These are phyloP conservation scores for Lipomyces spencermartinsiae DNA, from an alignment of 805 yeast species.

Conservation along the genomic window DNA sequence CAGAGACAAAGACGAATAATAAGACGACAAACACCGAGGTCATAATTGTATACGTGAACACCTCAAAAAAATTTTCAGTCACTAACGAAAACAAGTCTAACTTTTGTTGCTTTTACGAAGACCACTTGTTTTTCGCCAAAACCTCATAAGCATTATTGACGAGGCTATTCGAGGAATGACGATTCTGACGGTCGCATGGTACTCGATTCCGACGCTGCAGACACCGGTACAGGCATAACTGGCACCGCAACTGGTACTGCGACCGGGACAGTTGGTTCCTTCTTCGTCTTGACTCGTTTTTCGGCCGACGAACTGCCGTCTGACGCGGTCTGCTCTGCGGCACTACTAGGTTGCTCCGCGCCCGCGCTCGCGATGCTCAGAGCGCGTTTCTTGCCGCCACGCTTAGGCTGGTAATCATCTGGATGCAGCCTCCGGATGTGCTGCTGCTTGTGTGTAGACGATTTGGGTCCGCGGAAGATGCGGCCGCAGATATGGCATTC, in stretches of 20 bases:
- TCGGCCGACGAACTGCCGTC: conserved; percentile 1
- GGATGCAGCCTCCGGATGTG: conserved; percentile 57
- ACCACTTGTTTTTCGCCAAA: background rate
- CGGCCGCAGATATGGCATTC: conserved; percentile 54
- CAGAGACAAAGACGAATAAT: background rate
- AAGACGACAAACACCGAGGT: background rate
- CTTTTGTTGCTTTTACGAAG: background rate
- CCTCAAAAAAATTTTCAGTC: background rate
- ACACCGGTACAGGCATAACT: background rate
- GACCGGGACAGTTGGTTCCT: background rate
- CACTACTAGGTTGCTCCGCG: conserved; percentile 5
- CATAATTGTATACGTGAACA: conserved; percentile 1
- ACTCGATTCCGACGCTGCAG: background rate
- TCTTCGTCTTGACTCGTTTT: conserved; percentile 2
- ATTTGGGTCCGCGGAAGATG: conserved; percentile 54
- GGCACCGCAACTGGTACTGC: background rate
- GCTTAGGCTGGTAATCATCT: conserved; percentile 53
- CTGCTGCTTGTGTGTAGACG: conserved; percentile 57
- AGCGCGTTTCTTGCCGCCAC: conserved; percentile 52
- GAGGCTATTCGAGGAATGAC: background rate
- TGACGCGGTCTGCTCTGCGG: background rate
- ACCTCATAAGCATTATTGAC: background rate
- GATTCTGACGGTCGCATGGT: conserved; percentile 1
- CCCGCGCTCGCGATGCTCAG: conserved; percentile 25
- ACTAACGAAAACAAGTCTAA: background rate